Conservation (phyloP, 2,329 filamentous ascomycete species). For the Clonostachys chloroleuca region DNA sequence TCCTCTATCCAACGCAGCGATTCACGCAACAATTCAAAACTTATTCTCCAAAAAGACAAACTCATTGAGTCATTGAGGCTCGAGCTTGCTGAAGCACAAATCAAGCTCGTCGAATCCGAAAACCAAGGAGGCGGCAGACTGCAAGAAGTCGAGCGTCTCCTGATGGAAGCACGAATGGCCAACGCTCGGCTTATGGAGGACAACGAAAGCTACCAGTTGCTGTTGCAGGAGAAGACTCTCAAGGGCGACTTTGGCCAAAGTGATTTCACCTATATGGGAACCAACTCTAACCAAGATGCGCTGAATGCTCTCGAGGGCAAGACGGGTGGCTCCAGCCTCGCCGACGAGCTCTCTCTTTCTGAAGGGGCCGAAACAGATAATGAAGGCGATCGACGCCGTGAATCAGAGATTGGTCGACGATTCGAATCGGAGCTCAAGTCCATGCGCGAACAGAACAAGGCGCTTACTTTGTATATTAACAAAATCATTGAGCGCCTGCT, state of each 20-base stretch:
- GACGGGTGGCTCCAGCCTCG: slow-evolving; percentile 55
- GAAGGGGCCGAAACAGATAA: slow-evolving; percentile 56
- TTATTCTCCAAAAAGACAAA: slow-evolving; percentile 93
- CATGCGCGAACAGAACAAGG: slow-evolving; percentile 93
- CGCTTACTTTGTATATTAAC: slow-evolving; percentile 95
- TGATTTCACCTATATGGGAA: slow-evolving; percentile 68
- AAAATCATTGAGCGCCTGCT: slow-evolving; percentile 96
- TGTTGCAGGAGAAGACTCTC: slow-evolving; percentile 90
- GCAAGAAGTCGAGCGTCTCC: slow-evolving; percentile 83
- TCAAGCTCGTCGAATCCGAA: slow-evolving; percentile 91
- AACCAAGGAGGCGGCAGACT: slow-evolving; percentile 85
- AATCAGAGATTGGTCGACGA: no score
- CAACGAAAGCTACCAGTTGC: slow-evolving; percentile 95
- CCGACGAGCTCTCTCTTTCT: slow-evolving; percentile 79
- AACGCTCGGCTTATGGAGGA: slow-evolving; percentile 97
- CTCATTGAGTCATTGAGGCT: slow-evolving; percentile 88
- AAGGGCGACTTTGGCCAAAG: slow-evolving; percentile 87
- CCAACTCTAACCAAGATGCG: slow-evolving; percentile 57
- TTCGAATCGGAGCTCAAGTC: slow-evolving; percentile 76
- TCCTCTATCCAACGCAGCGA: slow-evolving; percentile 82
- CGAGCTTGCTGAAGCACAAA: slow-evolving; percentile 90
- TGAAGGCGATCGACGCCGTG: slow-evolving; percentile 53
- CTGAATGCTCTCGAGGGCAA: slow-evolving; percentile 60
- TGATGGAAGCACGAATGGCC: slow-evolving; percentile 90
- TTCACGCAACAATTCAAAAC: slow-evolving; percentile 82